Evolutionary conservation across 805 yeast genomes (phyloP), one percentile per base, ranked within the genome.

Genomic region (Phaffomyces thermotolerans): DNA sequence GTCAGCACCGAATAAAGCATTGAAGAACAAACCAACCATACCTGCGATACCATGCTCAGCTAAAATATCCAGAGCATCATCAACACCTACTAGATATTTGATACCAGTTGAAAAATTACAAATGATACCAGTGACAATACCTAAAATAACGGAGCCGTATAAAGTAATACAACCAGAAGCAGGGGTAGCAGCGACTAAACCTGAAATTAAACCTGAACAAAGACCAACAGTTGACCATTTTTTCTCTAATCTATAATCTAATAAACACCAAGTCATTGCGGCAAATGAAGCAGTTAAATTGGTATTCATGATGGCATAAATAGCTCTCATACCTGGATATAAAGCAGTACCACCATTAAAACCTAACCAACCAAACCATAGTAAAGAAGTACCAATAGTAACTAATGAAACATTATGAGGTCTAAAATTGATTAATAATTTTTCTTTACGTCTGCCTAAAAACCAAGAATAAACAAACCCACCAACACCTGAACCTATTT

Each of bases 1-100:
- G 43, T 84, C 76, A 7, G 90, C 86, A 14, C 86, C 97, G 59
- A 93, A 90, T 1, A 91, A 59, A 0, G 86, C 96, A 59, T 88
- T 89, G 68, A 88, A 89, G n/a, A 91, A 45, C 39, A 90, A 71
- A 0, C 99, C 98, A 37, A 91, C 73, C 38, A 90, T 74, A 29
- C 99, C 99, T 0, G 97, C 98, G 54, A 91, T 74, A 40, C 96
- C 98, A 81, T 91, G 99, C 78, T 91, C 98, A n/a, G 98, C 98
- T 61, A 91, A 74, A 41, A 89, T 80, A 82, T 93, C 98, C 54
- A 93, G 69, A 2, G 96, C 81, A 67, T 91, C 99, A 63, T 93
- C 98, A 41, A 91, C 89, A 46, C 75, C 74, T 38, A 84, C 67
- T 50, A 86, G 66, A 60, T 84, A 86, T 66, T 91, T 91, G 62